Conservation (phyloP, 345 rosid genomes). For the Pistacia vera region DNA sequence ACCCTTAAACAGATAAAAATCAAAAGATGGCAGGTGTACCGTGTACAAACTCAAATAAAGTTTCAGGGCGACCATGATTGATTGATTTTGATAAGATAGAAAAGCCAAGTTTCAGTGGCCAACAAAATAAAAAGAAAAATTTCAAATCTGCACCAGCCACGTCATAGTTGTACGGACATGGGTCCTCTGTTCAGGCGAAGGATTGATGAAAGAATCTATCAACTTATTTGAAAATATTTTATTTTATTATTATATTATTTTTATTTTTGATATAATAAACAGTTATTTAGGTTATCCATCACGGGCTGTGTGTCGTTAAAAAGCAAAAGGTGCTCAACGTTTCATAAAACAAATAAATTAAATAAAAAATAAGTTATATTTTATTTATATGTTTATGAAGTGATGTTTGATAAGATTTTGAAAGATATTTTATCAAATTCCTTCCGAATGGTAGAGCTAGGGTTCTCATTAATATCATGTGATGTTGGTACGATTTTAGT, state of each 20-base stretch:
- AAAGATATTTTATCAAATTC: no score
- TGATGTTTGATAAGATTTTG: no score
- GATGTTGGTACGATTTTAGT: neutral
- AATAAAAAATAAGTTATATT: no score
- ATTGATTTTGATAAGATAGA: neutral
- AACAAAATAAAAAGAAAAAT: conserved; percentile 8
- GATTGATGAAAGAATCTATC: conserved; percentile 29
- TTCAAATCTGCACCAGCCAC: conserved; percentile 9
- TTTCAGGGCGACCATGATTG: neutral
- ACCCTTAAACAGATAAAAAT: no score
- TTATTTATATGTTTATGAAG: no score
- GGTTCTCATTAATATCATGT: no score
- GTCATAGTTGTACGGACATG: conserved; percentile 30
- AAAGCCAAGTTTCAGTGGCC: conserved; percentile 14
- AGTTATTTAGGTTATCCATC: neutral
- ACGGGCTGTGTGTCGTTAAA: neutral
- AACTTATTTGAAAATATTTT: neutral
- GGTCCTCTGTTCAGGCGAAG: conserved; percentile 17
- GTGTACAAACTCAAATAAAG: neutral
- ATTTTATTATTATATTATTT: neutral
- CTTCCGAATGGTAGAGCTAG: no score
- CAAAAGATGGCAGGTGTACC: no score
- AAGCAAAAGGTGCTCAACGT: neutral
- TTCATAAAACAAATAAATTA: no score
- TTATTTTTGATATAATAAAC: neutral